Percentiles rank a stretch among this genome's conserved stretches.
Evolutionary conservation across 768 basidiomycete genomes (phyloP).

Genomic region (Tremella yokohamensis): DNA sequence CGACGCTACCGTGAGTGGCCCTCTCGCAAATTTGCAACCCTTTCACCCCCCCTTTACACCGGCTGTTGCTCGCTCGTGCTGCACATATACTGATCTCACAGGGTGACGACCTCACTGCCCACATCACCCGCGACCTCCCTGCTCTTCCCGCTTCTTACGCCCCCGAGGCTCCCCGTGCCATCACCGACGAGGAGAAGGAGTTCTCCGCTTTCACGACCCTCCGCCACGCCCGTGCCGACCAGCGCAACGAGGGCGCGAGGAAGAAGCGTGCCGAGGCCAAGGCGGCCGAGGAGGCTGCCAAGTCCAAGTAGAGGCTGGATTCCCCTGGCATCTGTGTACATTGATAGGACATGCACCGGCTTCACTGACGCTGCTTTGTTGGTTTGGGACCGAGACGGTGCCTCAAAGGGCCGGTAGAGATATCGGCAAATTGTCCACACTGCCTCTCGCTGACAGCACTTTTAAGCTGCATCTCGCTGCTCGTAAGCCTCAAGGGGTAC

Average conservation of each 20-base stretch:
- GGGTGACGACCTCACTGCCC: constrained; percentile 77
- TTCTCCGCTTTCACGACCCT: constrained; percentile 86
- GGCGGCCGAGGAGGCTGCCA: constrained; percentile 44
- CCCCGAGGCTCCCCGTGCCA: constrained; percentile 84
- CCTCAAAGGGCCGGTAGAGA: no score
- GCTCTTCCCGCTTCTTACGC: constrained; percentile 64
- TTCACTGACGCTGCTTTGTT: no score
- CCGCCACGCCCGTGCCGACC: constrained; percentile 73
- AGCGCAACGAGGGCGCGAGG: constrained; percentile 80
- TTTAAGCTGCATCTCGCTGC: no score
- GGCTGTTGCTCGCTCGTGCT: neutral
- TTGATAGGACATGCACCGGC: constrained; percentile 1
- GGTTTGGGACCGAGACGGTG: no score
- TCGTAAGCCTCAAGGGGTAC: no score
- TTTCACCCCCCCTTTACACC: neutral
- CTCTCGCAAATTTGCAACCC: neutral
- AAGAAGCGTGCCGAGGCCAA: constrained; percentile 57
- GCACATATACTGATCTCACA: constrained; percentile 44
- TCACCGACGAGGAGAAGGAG: constrained; percentile 81
- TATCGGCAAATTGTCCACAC: no score
- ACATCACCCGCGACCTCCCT: constrained; percentile 61
- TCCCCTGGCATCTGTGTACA: neutral
- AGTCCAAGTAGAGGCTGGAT: constrained; percentile 28
- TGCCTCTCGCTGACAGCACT: no score
- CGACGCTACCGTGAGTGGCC: constrained; percentile 72